Evolutionary conservation across 805 yeast genomes (phyloP), one percentile per base, ranked within the genome.

Genomic region (Pichia cephalocereana): DNA sequence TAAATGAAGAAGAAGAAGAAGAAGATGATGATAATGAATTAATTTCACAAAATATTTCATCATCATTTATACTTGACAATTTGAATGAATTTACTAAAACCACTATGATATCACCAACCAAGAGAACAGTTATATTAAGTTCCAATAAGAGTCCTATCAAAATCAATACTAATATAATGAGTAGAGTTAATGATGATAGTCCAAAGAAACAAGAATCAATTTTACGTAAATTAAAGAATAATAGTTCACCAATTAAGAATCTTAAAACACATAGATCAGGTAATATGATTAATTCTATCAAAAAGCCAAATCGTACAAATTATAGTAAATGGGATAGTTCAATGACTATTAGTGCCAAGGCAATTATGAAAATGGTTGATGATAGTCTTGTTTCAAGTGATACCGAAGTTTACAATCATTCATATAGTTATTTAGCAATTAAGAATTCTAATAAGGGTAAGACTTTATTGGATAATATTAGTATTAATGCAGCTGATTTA

Each of bases 291-390:
- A 32, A 32, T 32, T 32, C 37, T 8, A 15, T 19, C n/a, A 36
- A 37, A n/a, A 58, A 53, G 40, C 32, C 27, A 40, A 46, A 14
- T 14, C 15, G 37, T 11, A 32, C 46, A 40, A 60, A 55, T 43
- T 56, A 61, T 45, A 63, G 66, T 18, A 57, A 57, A 40, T 53
- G 62, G 38, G 71, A 67, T 34, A 66, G 65, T 46, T 65, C 70
- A 3, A 61, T 61, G 63, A 64, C 68, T 4, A 60, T 67, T 10
- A 62, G 68, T 6, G 69, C 67, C 8, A 60, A 60, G 39, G 70
- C 66, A 2, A 66, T 67, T 6, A 51, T 67, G 54, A 57, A 63
- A 18, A 67, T 67, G 70, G 70, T 67, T 40, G 71, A 67, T 49
- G 68, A 66, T 36, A 64, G 70, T 17, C 56, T 67, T 38, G 67